A percentile compares a stretch with the other conserved stretches of the same genome.
These are phyloP conservation scores for Cenchrus purpureus DNA, from an alignment of 176 grass and related monocot genomes.

Conservation along the genomic window DNA sequence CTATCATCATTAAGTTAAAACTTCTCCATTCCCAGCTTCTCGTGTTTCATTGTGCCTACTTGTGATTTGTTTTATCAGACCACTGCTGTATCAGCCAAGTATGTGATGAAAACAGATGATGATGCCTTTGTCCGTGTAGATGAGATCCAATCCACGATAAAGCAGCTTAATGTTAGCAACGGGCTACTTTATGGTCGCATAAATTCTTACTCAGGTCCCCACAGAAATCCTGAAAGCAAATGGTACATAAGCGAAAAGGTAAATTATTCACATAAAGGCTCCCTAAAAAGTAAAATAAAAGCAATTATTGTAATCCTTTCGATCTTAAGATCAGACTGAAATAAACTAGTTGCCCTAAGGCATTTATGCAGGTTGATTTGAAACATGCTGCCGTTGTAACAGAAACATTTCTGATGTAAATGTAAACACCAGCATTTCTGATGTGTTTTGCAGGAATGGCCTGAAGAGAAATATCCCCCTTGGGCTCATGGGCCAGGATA, in stretches of 20 bases:
- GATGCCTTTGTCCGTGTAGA: slow-evolving; percentile 98
- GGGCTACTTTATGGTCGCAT: slow-evolving; percentile 88
- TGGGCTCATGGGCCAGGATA: slow-evolving; percentile 98
- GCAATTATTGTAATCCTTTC: background rate
- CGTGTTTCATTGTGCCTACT: slow-evolving; percentile 27
- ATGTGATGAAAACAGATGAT: slow-evolving; percentile 98
- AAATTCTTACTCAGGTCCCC: slow-evolving; percentile 69
- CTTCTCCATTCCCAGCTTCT: slow-evolving; percentile 21
- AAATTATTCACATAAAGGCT: slow-evolving; percentile 45
- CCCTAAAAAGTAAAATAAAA: slow-evolving; percentile 20
- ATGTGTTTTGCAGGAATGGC: slow-evolving; percentile 80
- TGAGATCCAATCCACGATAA: slow-evolving; percentile 67
- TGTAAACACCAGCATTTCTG: slow-evolving; percentile 28
- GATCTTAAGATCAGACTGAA: slow-evolving; percentile 12
- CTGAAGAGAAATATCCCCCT: slow-evolving; percentile 86
- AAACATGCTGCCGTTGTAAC: background rate
- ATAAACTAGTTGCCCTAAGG: background rate
- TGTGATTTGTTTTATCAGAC: slow-evolving; percentile 48
- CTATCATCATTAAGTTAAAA: slow-evolving; percentile 12
- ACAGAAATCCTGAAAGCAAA: slow-evolving; percentile 80
- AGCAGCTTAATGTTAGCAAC: slow-evolving; percentile 57
- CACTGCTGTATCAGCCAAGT: slow-evolving; percentile 68
- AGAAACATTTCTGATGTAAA: background rate
- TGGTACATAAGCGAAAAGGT: slow-evolving; percentile 88
- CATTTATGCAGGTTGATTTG: slow-evolving; percentile 17